These are phyloP conservation scores for Lichina pygmaea DNA, from an alignment of 495 filamentous ascomycete genomes.

Conservation along the genomic window DNA sequence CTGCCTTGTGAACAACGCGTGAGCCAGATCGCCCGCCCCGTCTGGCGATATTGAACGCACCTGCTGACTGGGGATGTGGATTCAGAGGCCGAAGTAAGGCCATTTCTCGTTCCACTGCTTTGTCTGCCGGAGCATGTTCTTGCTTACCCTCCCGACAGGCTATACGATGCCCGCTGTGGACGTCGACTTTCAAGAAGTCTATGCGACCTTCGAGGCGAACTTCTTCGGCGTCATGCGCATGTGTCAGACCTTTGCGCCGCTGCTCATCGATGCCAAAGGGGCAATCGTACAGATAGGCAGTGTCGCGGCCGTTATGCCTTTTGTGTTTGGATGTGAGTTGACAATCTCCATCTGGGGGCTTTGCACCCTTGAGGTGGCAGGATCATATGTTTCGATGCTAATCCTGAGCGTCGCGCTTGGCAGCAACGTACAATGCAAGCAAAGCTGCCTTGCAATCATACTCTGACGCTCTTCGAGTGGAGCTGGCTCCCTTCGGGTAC, in stretches of 20 bases:
- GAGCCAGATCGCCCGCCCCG: conserved; percentile 4
- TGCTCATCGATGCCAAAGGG: conserved; percentile 28
- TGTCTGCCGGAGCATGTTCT: no score
- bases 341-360: background rate
- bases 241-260: conserved; percentile 28
- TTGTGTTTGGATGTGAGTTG: conserved; percentile 18
- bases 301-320: conserved; percentile 27
- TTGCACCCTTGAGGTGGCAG: no score
- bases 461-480: conserved; percentile 30
- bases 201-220: conserved; percentile 27
- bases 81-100: conserved; percentile 15
- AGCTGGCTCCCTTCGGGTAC: conserved; percentile 20
- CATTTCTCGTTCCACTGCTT: no score
- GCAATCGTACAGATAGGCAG: conserved; percentile 35
- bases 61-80: background rate
- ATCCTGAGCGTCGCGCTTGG: no score
- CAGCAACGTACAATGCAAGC: conserved; percentile 28
- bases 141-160: conserved; percentile 9
- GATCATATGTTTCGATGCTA: no score
- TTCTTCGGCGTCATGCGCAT: conserved; percentile 30
- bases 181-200: conserved; percentile 21
- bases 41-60: background rate
- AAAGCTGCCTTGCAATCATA: conserved; percentile 38
- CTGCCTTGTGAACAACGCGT: conserved; percentile 37
- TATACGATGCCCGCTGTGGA: conserved; percentile 36